Base-by-base conservation (phyloP, 257 asterid species). In the Forsythia suspensa region DNA sequence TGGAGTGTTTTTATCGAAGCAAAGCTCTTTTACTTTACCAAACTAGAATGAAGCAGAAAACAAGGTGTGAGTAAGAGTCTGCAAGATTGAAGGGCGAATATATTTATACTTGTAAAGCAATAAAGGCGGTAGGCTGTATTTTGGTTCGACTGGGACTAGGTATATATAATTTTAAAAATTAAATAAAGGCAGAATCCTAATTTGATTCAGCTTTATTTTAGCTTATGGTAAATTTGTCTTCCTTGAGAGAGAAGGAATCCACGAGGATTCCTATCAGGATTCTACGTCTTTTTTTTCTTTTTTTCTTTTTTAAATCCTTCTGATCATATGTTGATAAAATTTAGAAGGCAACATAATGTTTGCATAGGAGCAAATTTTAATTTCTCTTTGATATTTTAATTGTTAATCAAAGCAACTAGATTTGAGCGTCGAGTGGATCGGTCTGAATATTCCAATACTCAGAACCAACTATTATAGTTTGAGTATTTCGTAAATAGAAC, bases 11-110 rank as follows among this genome's bases (percentile, higher is more conserved):
- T 29, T 74, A 74, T 36, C 48, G 48, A 29, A 71, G 21, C 76
- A 6, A 11, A 74, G 1, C 43, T 69, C 66, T 24, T 80, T 70
- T 44, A 36, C 38, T 68, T 77, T 13, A 8, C 75, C 74, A 74
- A 69, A 73, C 82, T 82, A 37, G 21, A 73, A 73, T 69, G 82
- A 34, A 63, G 18, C 70, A 63, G 70, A 63, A n/a, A 63, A 24
- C 16, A 24, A 63, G 13, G 39, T 24, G 8, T 8, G 67, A 59
- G 34, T 8, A 24, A 57, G 24, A 63, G 40, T 40, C 29, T 29
- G 40, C 38, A 63, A 10, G 10, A 21, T 63, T 61, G 69, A 61
- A 24, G 18, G 70, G 40, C 39, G 70, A 39, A 9, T 63, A 5
- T 15, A 63, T 63, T 10, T 24, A 21, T 63, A 63, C 18, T 63